Evolutionary conservation across 169 alveolate species (phyloP), one percentile per base, ranked within the genome.

Genomic region (Plasmodium billcollinsi): DNA sequence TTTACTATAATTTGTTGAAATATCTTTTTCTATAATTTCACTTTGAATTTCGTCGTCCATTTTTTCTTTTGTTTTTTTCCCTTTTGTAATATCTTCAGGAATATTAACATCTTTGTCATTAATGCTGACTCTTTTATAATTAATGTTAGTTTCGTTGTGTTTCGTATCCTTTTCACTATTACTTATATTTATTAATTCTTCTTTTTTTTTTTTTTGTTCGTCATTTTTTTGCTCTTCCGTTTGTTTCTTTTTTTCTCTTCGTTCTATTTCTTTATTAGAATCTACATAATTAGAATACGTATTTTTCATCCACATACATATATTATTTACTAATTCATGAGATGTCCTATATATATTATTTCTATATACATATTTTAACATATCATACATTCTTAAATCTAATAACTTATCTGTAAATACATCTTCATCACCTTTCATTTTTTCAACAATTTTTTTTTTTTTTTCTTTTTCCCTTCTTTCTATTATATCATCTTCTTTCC

Each of bases 401-500:
- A 86, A 54, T 2, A 63, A 63, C 58, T 86, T 86, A 39, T 86
- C 85, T 1, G 88, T 24, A 43, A 86, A 86, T 11, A 24, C 86
- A 15, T 86, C 75, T 65, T 86, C 92, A 21, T 62, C 66, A 11
- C 39, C 74, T 15, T 86, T 86, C 61, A 86, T 43, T 9, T 86
- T 72, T 52, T 86, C 88, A 0, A 72, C 50, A 1, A 86, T 50
- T 49, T 71, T 72, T 86, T 73, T 70, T 63, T 86, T 73, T 65
- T 86, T 86, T n/a, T 61, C 52, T 9, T 3, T 33, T 72, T 86
- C 92, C 50, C 92, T 86, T 67, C 66, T 63, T 63, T 86, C 78
- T 52, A 86, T 62, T 21, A 86, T 65, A 54, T 70, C 61, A 54
- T 86, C 92, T 65, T 86, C 63, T 20, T 70, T 86, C 5, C 92